Percentiles rank a stretch among this genome's conserved stretches.
Conservation (phyloP, 1,139 yeast species). For the Candida sp. region DNA sequence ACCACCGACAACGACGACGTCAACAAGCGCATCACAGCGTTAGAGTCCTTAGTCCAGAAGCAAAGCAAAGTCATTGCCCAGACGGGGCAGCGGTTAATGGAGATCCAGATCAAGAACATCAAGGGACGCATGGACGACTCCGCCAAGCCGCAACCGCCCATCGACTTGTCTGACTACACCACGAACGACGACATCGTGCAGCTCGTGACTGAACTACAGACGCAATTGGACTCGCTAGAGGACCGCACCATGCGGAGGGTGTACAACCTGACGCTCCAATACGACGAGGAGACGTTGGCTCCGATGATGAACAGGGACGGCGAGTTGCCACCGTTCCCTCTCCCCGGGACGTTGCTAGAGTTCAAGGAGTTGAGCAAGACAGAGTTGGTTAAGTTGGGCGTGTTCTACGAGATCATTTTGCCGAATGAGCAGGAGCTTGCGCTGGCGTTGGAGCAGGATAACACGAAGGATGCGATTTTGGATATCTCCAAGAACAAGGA, state of each 20-base stretch:
- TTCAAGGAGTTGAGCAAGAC: constrained; percentile 51
- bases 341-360: constrained; percentile 65
- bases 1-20: background rate
- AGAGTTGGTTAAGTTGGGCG: constrained; percentile 56
- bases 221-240: constrained; percentile 77
- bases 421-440: constrained; percentile 51
- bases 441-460: constrained; percentile 21
- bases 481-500: constrained; percentile 19
- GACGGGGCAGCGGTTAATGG: constrained; percentile 80
- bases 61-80: constrained; percentile 47
- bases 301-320: constrained; percentile 71
- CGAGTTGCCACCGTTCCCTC: constrained; percentile 58
- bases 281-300: constrained; percentile 18
- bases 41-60: constrained; percentile 53
- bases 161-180: constrained; percentile 65
- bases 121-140: constrained; percentile 39
- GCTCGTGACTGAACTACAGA: constrained; percentile 87
- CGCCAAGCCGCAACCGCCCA: constrained; percentile 25
- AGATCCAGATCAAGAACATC: constrained; percentile 62
- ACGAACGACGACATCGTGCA: constrained; percentile 86
- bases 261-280: constrained; percentile 24
- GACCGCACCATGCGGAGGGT: constrained; percentile 67
- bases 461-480: constrained; percentile 8
- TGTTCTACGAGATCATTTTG: constrained; percentile 72
- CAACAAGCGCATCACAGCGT: constrained; percentile 26